Evolutionary conservation across 164 flowering plant species (phyloP).

Genomic region (Hamamelis virginiana): DNA sequence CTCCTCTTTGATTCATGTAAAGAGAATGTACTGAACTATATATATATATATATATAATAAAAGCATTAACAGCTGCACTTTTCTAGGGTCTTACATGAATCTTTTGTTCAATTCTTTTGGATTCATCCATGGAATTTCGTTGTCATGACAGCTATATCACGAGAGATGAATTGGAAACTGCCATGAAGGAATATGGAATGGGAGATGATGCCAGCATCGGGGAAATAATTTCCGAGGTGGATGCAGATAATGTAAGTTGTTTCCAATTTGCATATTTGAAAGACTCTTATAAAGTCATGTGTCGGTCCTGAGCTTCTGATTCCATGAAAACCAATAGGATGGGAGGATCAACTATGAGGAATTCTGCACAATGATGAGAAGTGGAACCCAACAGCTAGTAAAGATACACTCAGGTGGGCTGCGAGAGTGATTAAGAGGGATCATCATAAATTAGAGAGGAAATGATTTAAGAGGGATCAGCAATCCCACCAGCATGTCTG

Average conservation of each 20-base stretch:
- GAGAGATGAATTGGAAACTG: constrained; percentile 54
- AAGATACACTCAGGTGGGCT: constrained; percentile 7
- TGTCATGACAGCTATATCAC: constrained; percentile 47
- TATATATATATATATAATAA: too few species aligned
- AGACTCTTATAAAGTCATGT: background rate
- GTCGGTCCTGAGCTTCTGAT: background rate
- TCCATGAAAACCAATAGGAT: constrained; percentile 31
- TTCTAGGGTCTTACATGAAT: background rate
- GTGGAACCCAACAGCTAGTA: constrained; percentile 43
- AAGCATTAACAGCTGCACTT: too few species aligned
- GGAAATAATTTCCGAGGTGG: constrained; percentile 64
- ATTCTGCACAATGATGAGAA: constrained; percentile 66
- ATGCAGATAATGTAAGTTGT: constrained; percentile 59
- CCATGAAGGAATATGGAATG: constrained; percentile 60
- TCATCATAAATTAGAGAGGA: background rate
- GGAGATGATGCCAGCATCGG: constrained; percentile 58
- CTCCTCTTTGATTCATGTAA: too few species aligned
- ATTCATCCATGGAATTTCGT: background rate
- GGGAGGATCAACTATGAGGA: constrained; percentile 63
- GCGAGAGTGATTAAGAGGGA: background rate
- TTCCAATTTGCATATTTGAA: background rate
- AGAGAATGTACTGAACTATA: too few species aligned
- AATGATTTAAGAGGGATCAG: background rate
- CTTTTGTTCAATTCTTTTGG: background rate
- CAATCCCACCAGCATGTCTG: background rate